Evolutionary conservation across 306 rosid genomes (phyloP).

Genomic region (Vachellia pachyceras): DNA sequence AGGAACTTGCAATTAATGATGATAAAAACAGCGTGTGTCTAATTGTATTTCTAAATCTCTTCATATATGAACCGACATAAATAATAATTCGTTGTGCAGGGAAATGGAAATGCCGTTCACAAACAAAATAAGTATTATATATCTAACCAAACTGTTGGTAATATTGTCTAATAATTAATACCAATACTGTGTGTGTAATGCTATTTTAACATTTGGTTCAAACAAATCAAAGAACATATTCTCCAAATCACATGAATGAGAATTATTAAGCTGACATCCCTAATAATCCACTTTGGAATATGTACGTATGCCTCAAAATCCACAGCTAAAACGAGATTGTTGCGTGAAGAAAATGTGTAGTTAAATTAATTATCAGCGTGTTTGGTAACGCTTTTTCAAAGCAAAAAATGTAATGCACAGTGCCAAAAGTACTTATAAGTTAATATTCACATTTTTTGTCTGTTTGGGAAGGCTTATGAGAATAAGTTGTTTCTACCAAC

Average conservation of each 20-base stretch:
- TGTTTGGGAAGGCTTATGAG: too few species aligned
- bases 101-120: neutral
- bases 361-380: neutral
- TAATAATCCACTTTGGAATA: neutral
- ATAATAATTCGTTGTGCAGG: neutral
- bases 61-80: neutral
- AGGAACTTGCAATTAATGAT: neutral
- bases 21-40: neutral
- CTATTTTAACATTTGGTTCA: neutral
- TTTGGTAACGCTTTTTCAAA: too few species aligned
- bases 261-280: neutral
- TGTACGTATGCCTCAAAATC: neutral
- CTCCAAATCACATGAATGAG: neutral
- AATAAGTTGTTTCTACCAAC: too few species aligned
- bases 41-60: neutral
- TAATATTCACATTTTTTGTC: too few species aligned
- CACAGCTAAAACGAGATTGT: slow-evolving; percentile 6
- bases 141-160: neutral
- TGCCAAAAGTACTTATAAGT: too few species aligned
- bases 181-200: neutral
- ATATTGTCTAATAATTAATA: neutral
- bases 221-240: neutral
- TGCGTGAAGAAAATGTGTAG: neutral
- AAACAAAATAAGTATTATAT: neutral
- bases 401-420: too few species aligned